These are phyloP conservation scores for Apiotrichum brassicae DNA, from an alignment of 1,284 basidiomycete genomes.

Conservation along the genomic window DNA sequence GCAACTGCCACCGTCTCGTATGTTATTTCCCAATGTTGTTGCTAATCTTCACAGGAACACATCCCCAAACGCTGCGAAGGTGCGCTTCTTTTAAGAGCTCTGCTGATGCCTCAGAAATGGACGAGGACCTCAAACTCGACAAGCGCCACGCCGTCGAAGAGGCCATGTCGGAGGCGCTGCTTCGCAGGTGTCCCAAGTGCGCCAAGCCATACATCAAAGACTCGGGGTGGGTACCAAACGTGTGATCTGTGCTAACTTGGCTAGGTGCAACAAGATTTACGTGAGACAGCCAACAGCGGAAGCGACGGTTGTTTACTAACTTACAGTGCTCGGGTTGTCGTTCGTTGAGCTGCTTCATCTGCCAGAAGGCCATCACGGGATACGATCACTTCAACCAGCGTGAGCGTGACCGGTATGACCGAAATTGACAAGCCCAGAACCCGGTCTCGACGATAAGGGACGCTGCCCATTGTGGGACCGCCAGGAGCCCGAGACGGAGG, in stretches of 20 bases:
- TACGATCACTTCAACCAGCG: slow-evolving; percentile 69
- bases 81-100: background rate
- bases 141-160: slow-evolving; percentile 73
- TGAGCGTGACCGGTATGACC: background rate
- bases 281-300: slow-evolving; percentile 58
- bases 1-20: slow-evolving; percentile 66
- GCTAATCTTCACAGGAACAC: slow-evolving; percentile 57
- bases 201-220: slow-evolving; percentile 42
- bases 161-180: slow-evolving; percentile 77
- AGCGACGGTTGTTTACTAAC: background rate
- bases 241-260: background rate
- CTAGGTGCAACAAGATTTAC: slow-evolving; percentile 56
- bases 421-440: background rate
- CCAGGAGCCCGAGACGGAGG: slow-evolving; percentile 19
- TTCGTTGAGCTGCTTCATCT: slow-evolving; percentile 70
- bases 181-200: slow-evolving; percentile 67
- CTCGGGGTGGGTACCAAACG: slow-evolving; percentile 46
- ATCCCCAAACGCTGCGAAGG: slow-evolving; percentile 73
- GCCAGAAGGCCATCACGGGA: slow-evolving; percentile 56
- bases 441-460: background rate
- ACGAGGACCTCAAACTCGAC: slow-evolving; percentile 64
- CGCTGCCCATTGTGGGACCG: slow-evolving; percentile 60
- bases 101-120: slow-evolving; percentile 48
- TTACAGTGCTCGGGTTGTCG: slow-evolving; percentile 57
- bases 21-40: slow-evolving; percentile 26